These are phyloP conservation scores for Apiotrichum porosum DNA, from an alignment of 1,284 basidiomycete genomes.

Conservation along the genomic window DNA sequence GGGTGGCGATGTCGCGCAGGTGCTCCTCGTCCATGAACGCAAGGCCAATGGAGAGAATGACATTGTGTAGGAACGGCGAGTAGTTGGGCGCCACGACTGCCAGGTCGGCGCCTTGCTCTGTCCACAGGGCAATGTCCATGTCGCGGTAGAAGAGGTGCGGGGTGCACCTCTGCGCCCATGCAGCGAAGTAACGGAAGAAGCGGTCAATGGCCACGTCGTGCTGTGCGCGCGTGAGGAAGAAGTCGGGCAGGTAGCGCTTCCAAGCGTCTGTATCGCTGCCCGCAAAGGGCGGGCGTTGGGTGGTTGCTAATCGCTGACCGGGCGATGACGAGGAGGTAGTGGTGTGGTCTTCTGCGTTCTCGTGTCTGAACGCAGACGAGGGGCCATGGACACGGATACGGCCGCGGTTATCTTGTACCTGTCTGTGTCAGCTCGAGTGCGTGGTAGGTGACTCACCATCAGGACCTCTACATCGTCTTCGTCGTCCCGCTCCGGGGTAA, in stretches of 20 bases:
- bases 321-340: too few relatives aligned
- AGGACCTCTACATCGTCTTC: constrained; percentile 10
- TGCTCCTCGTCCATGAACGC: constrained; percentile 57
- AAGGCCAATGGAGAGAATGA: constrained; percentile 58
- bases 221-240: constrained; percentile 18
- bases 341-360: too few relatives aligned
- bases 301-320: too few relatives aligned
- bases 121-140: constrained; percentile 12
- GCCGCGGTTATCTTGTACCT: constrained; percentile 19
- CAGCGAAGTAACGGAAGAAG: constrained; percentile 31
- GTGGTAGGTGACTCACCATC: constrained; percentile 4
- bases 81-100: constrained; percentile 54
- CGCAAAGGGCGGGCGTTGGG: neutral
- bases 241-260: constrained; percentile 9
- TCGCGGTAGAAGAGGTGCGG: constrained; percentile 21
- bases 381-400: constrained; percentile 17
- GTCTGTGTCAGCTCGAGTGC: neutral
- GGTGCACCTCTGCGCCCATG: constrained; percentile 11
- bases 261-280: neutral
- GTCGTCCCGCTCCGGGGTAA: neutral
- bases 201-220: constrained; percentile 26
- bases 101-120: constrained; percentile 40
- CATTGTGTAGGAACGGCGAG: constrained; percentile 66
- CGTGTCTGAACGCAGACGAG: constrained; percentile 10
- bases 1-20: constrained; percentile 52